Percentiles rank a stretch among this genome's conserved stretches.
phyloP scores from a whole-genome alignment of 176 grass and related monocot species.

The Echinochloa phyllopogon region DNA sequence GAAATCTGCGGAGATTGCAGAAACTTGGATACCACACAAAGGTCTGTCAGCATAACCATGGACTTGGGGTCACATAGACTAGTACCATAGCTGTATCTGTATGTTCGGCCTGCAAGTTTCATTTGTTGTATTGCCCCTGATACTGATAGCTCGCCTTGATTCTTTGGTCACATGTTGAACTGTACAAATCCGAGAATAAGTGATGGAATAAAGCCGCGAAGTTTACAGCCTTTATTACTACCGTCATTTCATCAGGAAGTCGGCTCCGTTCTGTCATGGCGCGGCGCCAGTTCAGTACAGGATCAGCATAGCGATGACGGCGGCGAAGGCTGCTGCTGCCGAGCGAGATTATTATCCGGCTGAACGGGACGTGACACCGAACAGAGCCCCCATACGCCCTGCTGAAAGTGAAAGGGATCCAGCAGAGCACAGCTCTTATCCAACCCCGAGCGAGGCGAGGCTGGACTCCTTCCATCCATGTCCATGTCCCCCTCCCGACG shows the following conservation, averaged over 20 bases:
- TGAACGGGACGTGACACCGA: not conserved
- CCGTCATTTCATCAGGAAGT: not conserved
- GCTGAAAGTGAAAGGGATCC: conserved; percentile 15
- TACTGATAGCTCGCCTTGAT: not conserved
- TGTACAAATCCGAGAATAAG: not conserved
- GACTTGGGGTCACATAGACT: not conserved
- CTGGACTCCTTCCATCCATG: not conserved
- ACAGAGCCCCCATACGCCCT: not conserved
- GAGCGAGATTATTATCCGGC: conserved; percentile 24
- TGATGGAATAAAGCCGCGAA: not conserved
- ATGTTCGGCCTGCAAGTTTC: not conserved
- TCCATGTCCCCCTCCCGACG: not conserved
- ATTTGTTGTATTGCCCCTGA: not conserved
- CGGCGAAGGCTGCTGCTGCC: not conserved
- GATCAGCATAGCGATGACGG: not conserved
- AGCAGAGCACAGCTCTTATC: not conserved
- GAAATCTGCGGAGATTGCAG: conserved; percentile 4
- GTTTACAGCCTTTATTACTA: not conserved
- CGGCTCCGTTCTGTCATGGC: not conserved
- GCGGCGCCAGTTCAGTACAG: not conserved
- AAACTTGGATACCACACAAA: conserved; percentile 8
- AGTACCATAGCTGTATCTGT: conserved; percentile 14
- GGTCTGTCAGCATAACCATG: conserved; percentile 18
- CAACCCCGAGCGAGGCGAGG: not conserved
- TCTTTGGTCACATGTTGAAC: not conserved